Evolutionary conservation across 78 protist genomes (phyloP).

Genomic region (Monosiga brevicollis): DNA sequence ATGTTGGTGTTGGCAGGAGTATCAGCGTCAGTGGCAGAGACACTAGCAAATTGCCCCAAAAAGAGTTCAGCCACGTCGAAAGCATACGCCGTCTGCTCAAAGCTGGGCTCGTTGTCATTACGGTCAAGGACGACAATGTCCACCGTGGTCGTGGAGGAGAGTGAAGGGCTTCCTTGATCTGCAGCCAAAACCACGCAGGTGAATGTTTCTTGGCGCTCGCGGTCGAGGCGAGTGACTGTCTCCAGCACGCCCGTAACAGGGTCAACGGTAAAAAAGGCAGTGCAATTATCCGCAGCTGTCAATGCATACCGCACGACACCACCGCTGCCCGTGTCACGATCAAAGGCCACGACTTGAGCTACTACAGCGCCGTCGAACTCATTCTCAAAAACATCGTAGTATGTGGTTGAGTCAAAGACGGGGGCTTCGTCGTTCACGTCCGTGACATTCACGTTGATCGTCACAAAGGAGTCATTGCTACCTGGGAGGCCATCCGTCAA

Average conservation of each 20-base stretch:
- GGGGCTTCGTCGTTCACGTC: not conserved
- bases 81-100: not conserved
- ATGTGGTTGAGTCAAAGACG: not conserved
- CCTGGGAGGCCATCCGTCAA: not conserved
- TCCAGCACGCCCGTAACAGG: not conserved
- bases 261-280: not conserved
- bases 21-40: too few species aligned
- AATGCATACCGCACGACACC: not conserved
- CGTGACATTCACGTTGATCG: not conserved
- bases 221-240: not conserved
- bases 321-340: too few species aligned
- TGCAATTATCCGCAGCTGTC: not conserved
- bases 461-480: not conserved
- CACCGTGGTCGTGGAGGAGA: not conserved
- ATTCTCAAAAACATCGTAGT: too few species aligned
- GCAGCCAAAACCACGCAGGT: not conserved
- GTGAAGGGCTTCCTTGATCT: not conserved
- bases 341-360: too few species aligned
- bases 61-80: too few species aligned
- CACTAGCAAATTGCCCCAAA: too few species aligned
- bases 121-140: not conserved
- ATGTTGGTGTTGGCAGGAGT: too few species aligned
- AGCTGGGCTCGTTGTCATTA: not conserved
- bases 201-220: not conserved
- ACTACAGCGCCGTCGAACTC: too few species aligned